These are phyloP conservation scores for Cardamine resedifolia DNA, from an alignment of 345 rosid species.

Conservation along the genomic window DNA sequence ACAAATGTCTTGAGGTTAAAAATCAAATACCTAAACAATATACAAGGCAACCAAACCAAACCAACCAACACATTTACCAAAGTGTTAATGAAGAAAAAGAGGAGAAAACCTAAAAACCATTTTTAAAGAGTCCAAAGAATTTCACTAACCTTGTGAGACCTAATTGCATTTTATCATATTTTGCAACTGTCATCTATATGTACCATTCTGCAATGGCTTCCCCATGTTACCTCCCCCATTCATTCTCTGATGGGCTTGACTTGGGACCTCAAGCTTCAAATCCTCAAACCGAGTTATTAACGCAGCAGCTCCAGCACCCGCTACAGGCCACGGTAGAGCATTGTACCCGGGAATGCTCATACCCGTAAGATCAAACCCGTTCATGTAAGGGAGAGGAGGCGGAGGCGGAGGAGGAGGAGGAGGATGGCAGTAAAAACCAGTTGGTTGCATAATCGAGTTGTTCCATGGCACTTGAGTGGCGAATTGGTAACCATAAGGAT, in stretches of 20 bases:
- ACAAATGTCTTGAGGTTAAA: conserved; percentile 29
- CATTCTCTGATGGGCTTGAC: conserved; percentile 28
- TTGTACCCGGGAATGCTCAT: conserved; percentile 27
- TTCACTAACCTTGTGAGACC: conserved; percentile 28
- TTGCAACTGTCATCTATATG: conserved; percentile 30
- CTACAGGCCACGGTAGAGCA: conserved; percentile 29
- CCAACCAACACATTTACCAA: conserved; percentile 26
- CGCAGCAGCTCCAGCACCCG: conserved; percentile 33
- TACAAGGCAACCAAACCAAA: conserved; percentile 30
- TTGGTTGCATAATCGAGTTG: conserved; percentile 41
- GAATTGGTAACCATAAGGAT: conserved; percentile 45
- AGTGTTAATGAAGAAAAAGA: conserved; percentile 23
- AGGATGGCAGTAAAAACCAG: conserved; percentile 40
- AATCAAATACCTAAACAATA: conserved; percentile 24
- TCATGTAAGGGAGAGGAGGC: conserved; percentile 44
- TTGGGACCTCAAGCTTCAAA: conserved; percentile 26
- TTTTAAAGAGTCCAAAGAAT: conserved; percentile 30
- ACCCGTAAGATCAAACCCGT: conserved; percentile 34
- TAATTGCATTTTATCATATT: conserved; percentile 9
- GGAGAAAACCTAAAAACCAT: conserved; percentile 9
- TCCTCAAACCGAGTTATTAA: conserved; percentile 29
- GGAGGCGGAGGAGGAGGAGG: conserved; percentile 27
- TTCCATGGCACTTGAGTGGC: conserved; percentile 44
- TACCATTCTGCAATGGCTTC: conserved; percentile 20
- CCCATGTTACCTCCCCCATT: conserved; percentile 20